Evolutionary conservation across 306 rosid species (phyloP), one percentile per base, ranked within the genome.

Genomic region (Trifolium fragiferum): DNA sequence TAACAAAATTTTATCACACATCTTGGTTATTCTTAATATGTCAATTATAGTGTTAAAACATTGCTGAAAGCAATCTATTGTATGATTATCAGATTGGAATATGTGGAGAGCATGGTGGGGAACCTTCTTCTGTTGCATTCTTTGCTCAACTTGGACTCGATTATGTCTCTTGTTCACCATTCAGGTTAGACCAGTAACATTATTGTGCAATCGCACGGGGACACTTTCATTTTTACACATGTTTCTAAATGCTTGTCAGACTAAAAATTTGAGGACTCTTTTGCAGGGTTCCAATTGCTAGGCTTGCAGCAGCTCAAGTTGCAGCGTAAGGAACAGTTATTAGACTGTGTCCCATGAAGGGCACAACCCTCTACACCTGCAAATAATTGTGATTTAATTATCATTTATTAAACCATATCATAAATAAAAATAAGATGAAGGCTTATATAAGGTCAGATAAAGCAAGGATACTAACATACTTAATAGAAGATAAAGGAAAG

Each of bases 61-160:
- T 43, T 38, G 69, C 27, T 55, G 67, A 25, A 62, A 6, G 23
- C 68, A 38, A 75, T 43, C 10, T 13, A 5, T 47, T 15, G 44
- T 25, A 35, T 67, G 59, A 72, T 70, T 61, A 76, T 76, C 87
- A 94, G 99, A 84, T 94, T 82, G 99, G 99, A 84, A 89, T 94
- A 77, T 94, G 99, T 76, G 99, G 99, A 41, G 99, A 94, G 82
- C 99, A 94, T 82, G 99, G 99, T 14, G 99, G 97, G 76, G 99
- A 94, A 51, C 97, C 97, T 75, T 92, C 99, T 65, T 94, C 99
- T 58, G 89, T 94, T 54, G 96, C 93, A 76, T 94, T 92, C 84
- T 94, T 94, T 68, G 97, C 97, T 1, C 83, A 90, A 83, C 91
- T 89, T 47, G 97, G 99, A 63, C 93, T 94, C 33, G 96, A 94